phyloP scores from a whole-genome alignment of 73 alveolate species.

The Uronychia setigera region DNA sequence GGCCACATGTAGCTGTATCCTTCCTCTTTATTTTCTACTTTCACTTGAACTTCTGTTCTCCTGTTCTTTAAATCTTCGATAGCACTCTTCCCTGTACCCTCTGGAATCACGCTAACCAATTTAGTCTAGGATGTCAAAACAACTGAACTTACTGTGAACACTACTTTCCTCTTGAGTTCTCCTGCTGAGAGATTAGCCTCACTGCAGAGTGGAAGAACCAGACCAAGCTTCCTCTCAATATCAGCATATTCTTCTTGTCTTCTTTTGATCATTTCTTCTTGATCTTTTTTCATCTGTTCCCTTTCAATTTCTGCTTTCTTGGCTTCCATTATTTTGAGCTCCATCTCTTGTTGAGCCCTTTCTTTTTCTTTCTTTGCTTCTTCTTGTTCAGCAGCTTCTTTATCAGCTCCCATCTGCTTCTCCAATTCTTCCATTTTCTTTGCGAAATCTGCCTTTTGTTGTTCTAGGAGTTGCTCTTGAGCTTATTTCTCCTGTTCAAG shows the following conservation, averaged over 20 bases:
- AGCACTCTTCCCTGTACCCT: constrained; percentile 41
- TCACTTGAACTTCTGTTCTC: constrained; percentile 56
- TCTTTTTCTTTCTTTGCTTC: constrained; percentile 40
- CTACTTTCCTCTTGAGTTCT: constrained; percentile 68
- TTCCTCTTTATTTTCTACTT: constrained; percentile 88
- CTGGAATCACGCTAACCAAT: constrained; percentile 10
- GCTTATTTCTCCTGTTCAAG: constrained; percentile 14
- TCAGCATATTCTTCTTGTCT: constrained; percentile 31
- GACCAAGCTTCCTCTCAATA: constrained; percentile 33
- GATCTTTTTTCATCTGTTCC: constrained; percentile 10
- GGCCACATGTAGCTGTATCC: constrained; percentile 90
- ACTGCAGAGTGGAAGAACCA: constrained; percentile 60
- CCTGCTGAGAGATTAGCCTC: constrained; percentile 76
- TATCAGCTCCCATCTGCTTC: constrained; percentile 49
- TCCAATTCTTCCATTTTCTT: constrained; percentile 62
- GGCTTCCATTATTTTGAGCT: neutral
- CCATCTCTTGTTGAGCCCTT: constrained; percentile 32
- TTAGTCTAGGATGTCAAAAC: constrained; percentile 54
- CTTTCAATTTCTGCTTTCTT: constrained; percentile 15
- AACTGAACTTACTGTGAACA: constrained; percentile 49
- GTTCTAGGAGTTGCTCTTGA: constrained; percentile 51
- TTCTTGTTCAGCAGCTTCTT: constrained; percentile 43
- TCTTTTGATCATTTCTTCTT: constrained; percentile 18
- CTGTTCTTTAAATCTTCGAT: constrained; percentile 56
- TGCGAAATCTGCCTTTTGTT: constrained; percentile 42